phyloP scores from a whole-genome alignment of 2,329 filamentous ascomycete species.

The Aspergillus oerlinghausenensis region DNA sequence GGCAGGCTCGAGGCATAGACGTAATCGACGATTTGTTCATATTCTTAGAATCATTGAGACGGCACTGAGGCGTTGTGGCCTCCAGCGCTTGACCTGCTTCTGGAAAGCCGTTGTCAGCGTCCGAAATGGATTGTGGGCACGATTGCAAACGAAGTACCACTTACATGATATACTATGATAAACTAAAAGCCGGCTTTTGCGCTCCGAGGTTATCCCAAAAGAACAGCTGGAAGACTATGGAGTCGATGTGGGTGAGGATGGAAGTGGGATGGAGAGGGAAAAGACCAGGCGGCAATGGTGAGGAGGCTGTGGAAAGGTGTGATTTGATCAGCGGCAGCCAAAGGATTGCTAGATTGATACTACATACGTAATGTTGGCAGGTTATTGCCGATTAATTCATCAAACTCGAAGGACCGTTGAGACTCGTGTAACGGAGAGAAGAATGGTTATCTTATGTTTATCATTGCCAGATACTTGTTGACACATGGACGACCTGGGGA shows the following conservation, averaged over 20 bases:
- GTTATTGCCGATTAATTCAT: not conserved
- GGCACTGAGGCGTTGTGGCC: conserved; percentile 14
- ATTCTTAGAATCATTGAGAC: conserved; percentile 13
- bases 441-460: not conserved
- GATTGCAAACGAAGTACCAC: not conserved
- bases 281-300: not conserved
- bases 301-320: not conserved
- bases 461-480: not conserved
- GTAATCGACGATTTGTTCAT: conserved; percentile 9
- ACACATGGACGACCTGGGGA: no score
- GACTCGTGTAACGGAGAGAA: not conserved
- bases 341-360: not conserved
- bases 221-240: not conserved
- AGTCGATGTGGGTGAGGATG: not conserved
- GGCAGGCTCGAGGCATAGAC: not conserved
- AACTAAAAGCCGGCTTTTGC: not conserved
- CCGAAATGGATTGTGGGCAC: not conserved
- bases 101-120: not conserved
- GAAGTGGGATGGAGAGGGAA: conserved; percentile 1
- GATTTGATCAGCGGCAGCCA: not conserved
- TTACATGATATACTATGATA: not conserved
- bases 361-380: not conserved
- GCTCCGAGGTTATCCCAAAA: not conserved
- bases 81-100: conserved; percentile 12
- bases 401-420: not conserved